Conservation (phyloP, 1,139 yeast genomes). For the Debaryomyces psychrophilus region DNA sequence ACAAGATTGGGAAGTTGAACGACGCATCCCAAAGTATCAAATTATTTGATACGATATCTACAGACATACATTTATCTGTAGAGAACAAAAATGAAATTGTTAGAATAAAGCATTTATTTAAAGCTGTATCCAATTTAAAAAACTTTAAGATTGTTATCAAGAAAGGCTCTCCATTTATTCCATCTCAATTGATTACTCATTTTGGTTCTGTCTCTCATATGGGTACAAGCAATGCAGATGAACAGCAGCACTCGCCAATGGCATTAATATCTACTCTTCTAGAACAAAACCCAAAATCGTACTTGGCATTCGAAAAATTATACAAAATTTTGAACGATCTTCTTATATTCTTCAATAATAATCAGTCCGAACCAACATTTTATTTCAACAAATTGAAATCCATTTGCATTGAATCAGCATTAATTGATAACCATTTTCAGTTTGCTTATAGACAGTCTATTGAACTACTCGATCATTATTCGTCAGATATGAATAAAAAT, state of each 20-base stretch:
- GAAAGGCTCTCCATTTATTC: conserved; percentile 32
- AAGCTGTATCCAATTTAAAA: conserved; percentile 32
- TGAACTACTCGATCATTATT: conserved; percentile 32
- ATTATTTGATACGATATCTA: conserved; percentile 31
- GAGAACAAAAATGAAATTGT: conserved; percentile 23
- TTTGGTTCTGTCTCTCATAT: conserved; percentile 22
- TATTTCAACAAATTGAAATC: conserved; percentile 44
- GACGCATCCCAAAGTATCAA: conserved; percentile 45
- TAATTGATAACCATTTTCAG: conserved; percentile 55
- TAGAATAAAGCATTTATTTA: conserved; percentile 32
- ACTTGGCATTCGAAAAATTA: conserved; percentile 50
- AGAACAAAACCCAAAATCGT: conserved; percentile 59
- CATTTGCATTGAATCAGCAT: conserved; percentile 60
- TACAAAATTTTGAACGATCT: conserved; percentile 46
- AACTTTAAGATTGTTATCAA: conserved; percentile 43
- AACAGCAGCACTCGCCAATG: conserved; percentile 26
- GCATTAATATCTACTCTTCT: conserved; percentile 42
- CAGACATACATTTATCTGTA: conserved; percentile 14
- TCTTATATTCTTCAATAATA: conserved; percentile 24
- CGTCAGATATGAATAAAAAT: conserved; percentile 14
- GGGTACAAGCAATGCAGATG: conserved; percentile 12
- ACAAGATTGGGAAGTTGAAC: conserved; percentile 47
- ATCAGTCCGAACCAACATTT: conserved; percentile 14
- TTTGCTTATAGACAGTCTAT: conserved; percentile 49
- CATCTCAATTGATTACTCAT: conserved; percentile 29